These are phyloP conservation scores for Drosera capensis DNA, from an alignment of 148 eudicot species.

Conservation along the genomic window DNA sequence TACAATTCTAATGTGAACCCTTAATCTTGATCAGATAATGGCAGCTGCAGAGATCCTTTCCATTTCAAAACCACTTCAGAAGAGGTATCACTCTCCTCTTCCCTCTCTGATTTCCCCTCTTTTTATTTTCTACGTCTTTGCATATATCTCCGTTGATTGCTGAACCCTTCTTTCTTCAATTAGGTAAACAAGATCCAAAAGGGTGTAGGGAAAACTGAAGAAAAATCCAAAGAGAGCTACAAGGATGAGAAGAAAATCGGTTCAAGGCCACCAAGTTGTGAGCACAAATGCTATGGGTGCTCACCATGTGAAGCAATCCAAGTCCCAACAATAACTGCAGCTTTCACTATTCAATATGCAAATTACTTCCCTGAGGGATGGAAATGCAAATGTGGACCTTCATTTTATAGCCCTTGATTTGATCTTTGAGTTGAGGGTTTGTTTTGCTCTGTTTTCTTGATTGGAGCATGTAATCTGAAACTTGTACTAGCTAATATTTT, in stretches of 20 bases:
- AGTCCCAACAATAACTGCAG: slow-evolving; percentile 42
- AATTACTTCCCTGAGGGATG: slow-evolving; percentile 84
- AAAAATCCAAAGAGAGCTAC: slow-evolving; percentile 2
- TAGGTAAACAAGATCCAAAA: slow-evolving; percentile 19
- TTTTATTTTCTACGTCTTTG: too few relatives aligned
- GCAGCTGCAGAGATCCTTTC: slow-evolving; percentile 7
- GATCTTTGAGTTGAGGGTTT: too few relatives aligned
- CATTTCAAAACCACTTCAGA: slow-evolving; percentile 10
- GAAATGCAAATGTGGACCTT: slow-evolving; percentile 92
- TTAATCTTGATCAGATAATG: slow-evolving; percentile 24
- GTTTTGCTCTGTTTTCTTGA: too few relatives aligned
- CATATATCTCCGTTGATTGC: too few relatives aligned
- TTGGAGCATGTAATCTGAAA: too few relatives aligned
- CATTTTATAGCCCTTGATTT: slow-evolving; percentile 50
- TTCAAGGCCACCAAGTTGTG: slow-evolving; percentile 85
- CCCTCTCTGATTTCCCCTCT: too few relatives aligned
- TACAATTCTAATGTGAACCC: too few relatives aligned
- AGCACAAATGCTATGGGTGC: slow-evolving; percentile 71
- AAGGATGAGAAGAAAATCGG: slow-evolving; percentile 33
- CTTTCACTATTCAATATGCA: slow-evolving; percentile 41
- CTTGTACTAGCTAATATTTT: too few relatives aligned
- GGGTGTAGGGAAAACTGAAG: too few relatives aligned
- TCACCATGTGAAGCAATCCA: slow-evolving; percentile 72
- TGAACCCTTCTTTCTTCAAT: slow-evolving; percentile 4
- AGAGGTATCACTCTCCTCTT: too few relatives aligned